Evolutionary conservation across 345 rosid species (phyloP).

Genomic region (Atalantia buxifolia): DNA sequence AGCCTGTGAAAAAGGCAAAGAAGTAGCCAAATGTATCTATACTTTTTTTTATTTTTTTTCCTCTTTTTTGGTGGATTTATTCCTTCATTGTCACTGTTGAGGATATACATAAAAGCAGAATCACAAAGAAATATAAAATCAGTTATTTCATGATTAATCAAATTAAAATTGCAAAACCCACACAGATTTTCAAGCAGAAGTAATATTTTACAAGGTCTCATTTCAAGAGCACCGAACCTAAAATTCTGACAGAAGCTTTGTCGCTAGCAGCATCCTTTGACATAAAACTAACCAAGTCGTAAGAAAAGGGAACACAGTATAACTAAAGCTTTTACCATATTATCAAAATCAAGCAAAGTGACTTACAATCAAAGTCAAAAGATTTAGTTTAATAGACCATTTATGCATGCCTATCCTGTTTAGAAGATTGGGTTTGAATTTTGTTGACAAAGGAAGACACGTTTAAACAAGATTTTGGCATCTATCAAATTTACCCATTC

Average conservation of each 20-base stretch:
- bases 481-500: slow-evolving; percentile 67
- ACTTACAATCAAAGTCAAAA: neutral
- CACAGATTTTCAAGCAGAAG: neutral
- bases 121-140: neutral
- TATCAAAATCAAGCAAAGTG: neutral
- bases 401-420: slow-evolving; percentile 1
- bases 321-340: neutral
- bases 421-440: neutral
- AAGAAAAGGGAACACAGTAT: neutral
- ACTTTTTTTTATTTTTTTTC: neutral
- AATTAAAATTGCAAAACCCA: neutral
- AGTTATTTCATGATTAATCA: neutral
- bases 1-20: neutral
- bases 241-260: neutral
- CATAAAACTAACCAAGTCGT: neutral
- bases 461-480: neutral
- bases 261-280: neutral
- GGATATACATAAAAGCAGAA: neutral
- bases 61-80: neutral
- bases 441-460: neutral
- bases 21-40: neutral
- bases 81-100: neutral
- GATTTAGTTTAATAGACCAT: slow-evolving; percentile 3
- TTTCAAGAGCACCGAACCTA: neutral
- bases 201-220: neutral